Evolutionary conservation across 1,284 basidiomycete genomes (phyloP).

Genomic region (Mycosarcoma mackinlayi): DNA sequence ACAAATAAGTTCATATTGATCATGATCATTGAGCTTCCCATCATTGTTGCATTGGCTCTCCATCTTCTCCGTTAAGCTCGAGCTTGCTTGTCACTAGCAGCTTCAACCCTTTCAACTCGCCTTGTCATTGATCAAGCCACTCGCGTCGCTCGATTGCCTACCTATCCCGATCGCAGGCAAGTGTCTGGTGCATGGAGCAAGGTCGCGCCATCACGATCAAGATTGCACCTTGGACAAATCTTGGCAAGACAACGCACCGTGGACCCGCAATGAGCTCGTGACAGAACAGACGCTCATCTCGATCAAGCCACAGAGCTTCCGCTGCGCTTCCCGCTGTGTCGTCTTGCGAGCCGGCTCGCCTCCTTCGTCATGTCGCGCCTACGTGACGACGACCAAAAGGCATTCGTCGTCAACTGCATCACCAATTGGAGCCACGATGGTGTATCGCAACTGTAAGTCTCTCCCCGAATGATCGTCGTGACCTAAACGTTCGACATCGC

Average conservation of each 20-base stretch:
- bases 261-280: constrained; percentile 7
- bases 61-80: no score
- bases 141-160: no score
- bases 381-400: constrained; percentile 6
- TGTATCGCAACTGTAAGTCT: constrained; percentile 40
- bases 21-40: no score
- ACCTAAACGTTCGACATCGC: not conserved
- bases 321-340: not conserved
- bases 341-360: not conserved
- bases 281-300: not conserved
- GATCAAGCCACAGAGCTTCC: not conserved
- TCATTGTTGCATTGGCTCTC: no score
- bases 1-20: no score
- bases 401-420: constrained; percentile 22
- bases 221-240: constrained; percentile 1
- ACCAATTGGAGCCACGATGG: constrained; percentile 19
- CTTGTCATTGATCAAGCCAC: no score
- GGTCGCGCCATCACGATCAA: not conserved
- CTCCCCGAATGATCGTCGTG: not conserved
- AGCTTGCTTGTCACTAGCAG: no score
- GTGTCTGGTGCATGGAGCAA: no score
- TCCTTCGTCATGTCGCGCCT: constrained; percentile 9
- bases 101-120: no score
- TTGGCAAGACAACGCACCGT: not conserved
- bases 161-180: not conserved